Evolutionary conservation across 306 rosid genomes (phyloP).

Genomic region (Vicia villosa): DNA sequence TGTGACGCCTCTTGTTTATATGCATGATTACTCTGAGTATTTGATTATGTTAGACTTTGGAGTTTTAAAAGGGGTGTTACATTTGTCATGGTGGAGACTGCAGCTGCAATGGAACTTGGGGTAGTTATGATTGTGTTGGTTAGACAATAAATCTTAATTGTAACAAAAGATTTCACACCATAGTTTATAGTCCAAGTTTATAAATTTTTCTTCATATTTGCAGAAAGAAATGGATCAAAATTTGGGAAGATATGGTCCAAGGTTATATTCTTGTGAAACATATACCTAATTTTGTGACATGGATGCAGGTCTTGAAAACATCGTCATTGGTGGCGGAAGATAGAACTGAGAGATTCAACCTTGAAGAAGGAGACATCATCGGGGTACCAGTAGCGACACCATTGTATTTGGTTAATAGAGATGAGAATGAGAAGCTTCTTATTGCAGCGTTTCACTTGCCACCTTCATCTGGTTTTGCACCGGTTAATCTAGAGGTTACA

Average conservation of each 20-base stretch:
- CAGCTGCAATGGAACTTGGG: slow-evolving; percentile 53
- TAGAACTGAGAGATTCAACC: slow-evolving; percentile 48
- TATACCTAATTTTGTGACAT: no score
- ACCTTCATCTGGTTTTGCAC: slow-evolving; percentile 39
- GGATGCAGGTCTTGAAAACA: no score
- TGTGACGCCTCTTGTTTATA: no score
- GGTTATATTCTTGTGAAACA: no score
- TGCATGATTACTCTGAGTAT: no score
- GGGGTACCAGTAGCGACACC: slow-evolving; percentile 61
- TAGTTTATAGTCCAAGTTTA: slow-evolving; percentile 2
- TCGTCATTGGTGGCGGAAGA: slow-evolving; percentile 51
- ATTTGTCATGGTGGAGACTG: slow-evolving; percentile 52
- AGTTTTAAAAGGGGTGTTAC: no score
- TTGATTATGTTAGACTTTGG: no score
- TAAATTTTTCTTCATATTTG: slow-evolving; percentile 10
- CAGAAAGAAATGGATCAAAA: slow-evolving; percentile 77
- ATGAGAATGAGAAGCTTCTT: slow-evolving; percentile 56
- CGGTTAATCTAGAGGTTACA: slow-evolving; percentile 56
- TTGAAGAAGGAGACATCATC: slow-evolving; percentile 61
- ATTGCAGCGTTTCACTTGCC: slow-evolving; percentile 44
- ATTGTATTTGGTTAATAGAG: slow-evolving; percentile 56
- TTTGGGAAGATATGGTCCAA: slow-evolving; percentile 57
- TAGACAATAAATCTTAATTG: slow-evolving; percentile 3
- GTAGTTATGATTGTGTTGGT: slow-evolving; percentile 55
- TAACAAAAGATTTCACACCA: not conserved